These are phyloP conservation scores for Coprinopsis strossmayeri DNA, from an alignment of 768 basidiomycete species.

Conservation along the genomic window DNA sequence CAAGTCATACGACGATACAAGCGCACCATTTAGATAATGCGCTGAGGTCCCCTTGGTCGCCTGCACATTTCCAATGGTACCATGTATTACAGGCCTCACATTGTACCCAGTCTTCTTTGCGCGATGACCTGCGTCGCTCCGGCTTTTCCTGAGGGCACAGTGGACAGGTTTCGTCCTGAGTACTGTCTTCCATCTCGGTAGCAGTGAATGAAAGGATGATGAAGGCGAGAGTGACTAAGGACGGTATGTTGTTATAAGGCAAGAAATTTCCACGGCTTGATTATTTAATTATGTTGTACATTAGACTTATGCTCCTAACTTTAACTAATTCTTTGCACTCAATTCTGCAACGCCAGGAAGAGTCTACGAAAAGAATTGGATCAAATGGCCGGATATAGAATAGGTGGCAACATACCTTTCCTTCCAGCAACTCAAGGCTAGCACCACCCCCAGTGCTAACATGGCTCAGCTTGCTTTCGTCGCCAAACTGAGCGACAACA, in stretches of 20 bases:
- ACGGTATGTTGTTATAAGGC: no score
- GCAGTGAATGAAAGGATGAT: no score
- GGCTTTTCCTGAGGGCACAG: conserved; percentile 8
- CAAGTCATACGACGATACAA: neutral
- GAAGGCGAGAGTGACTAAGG: no score
- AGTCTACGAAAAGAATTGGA: conserved; percentile 36
- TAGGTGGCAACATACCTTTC: conserved; percentile 59
- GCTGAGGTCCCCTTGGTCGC: conserved; percentile 56
- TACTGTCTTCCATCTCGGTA: neutral
- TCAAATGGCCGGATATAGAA: neutral
- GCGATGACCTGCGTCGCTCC: conserved; percentile 19
- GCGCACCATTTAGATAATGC: conserved; percentile 74
- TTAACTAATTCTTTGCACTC: conserved; percentile 54
- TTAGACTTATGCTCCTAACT: neutral
- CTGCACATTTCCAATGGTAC: conserved; percentile 82
- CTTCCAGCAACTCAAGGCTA: conserved; percentile 92
- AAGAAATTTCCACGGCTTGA: no score
- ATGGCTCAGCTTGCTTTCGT: conserved; percentile 89
- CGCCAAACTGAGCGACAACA: conserved; percentile 77
- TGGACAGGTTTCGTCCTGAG: conserved; percentile 12
- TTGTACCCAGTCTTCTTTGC: conserved; percentile 75
- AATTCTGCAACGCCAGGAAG: conserved; percentile 91
- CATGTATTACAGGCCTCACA: conserved; percentile 79
- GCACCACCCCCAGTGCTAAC: conserved; percentile 95
- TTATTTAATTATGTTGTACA: no score